Percentiles rank a stretch among this genome's conserved stretches.
Evolutionary conservation across 352 stramenopile species (phyloP).

Genomic region (Phytopythium chamaehyphon): DNA sequence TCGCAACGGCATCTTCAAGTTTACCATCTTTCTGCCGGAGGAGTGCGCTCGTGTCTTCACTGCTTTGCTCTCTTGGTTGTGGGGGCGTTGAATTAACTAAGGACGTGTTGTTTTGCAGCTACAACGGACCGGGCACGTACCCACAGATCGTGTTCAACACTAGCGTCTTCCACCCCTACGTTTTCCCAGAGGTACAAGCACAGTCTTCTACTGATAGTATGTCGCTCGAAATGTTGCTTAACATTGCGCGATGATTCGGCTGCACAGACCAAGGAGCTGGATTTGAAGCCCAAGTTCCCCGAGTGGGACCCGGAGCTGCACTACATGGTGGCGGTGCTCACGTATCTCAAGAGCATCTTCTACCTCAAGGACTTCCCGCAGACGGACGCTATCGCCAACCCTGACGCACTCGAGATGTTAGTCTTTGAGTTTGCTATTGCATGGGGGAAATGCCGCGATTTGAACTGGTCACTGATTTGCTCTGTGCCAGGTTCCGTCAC

Average conservation of each 20-base stretch:
- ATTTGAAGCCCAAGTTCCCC: constrained; percentile 90
- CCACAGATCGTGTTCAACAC: constrained; percentile 92
- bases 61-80: constrained; percentile 5
- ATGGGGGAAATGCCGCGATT: too few species aligned
- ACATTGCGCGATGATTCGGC: not conserved
- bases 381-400: constrained; percentile 65
- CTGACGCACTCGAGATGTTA: constrained; percentile 82
- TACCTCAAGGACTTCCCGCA: constrained; percentile 94
- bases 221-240: too few species aligned
- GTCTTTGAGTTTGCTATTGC: too few species aligned
- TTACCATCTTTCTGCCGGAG: constrained; percentile 84
- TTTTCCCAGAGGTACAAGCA: constrained; percentile 58
- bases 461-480: too few species aligned
- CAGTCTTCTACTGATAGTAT: too few species aligned
- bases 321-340: constrained; percentile 95
- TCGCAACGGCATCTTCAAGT: constrained; percentile 97
- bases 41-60: constrained; percentile 22
- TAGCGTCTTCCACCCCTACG: constrained; percentile 93
- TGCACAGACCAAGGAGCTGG: constrained; percentile 88
- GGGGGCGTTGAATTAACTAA: not conserved
- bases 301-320: constrained; percentile 92
- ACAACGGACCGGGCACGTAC: constrained; percentile 93
- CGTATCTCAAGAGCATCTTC: constrained; percentile 97
- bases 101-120: constrained; percentile 42
- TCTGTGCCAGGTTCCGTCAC: constrained; percentile 51